These are phyloP conservation scores for Sophora flavescens DNA, from an alignment of 306 rosid genomes.

Conservation along the genomic window DNA sequence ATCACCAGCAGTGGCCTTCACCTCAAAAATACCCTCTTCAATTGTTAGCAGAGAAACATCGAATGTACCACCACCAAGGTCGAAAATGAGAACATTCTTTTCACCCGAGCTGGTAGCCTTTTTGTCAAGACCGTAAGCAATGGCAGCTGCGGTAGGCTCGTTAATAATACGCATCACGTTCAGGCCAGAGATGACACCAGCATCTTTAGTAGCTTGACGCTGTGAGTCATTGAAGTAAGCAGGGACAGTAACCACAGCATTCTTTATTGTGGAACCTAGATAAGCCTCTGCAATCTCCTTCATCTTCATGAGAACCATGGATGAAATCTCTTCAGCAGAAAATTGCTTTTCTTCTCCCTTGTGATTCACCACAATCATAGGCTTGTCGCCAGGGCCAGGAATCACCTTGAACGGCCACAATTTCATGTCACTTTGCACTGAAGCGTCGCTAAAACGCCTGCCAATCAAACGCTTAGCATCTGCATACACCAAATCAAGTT, in stretches of 20 bases:
- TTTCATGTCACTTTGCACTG: slow-evolving; percentile 59
- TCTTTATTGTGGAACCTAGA: slow-evolving; percentile 54
- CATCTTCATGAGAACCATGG: slow-evolving; percentile 66
- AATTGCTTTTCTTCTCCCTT: slow-evolving; percentile 65
- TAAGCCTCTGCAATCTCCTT: slow-evolving; percentile 67
- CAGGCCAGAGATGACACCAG: slow-evolving; percentile 62
- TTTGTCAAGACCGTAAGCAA: slow-evolving; percentile 66
- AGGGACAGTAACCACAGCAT: slow-evolving; percentile 64
- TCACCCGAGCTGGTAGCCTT: slow-evolving; percentile 50
- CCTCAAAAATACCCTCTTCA: slow-evolving; percentile 66
- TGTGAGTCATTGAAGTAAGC: slow-evolving; percentile 68
- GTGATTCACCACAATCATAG: slow-evolving; percentile 60
- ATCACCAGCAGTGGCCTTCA: slow-evolving; percentile 66
- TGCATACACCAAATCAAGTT: background rate
- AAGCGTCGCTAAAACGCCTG: slow-evolving; percentile 50
- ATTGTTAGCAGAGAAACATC: slow-evolving; percentile 65
- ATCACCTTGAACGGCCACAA: slow-evolving; percentile 69
- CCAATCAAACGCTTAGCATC: slow-evolving; percentile 70
- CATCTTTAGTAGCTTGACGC: slow-evolving; percentile 68
- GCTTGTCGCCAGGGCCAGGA: slow-evolving; percentile 60
- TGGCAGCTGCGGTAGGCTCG: slow-evolving; percentile 67
- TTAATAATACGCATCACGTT: slow-evolving; percentile 69
- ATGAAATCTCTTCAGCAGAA: slow-evolving; percentile 63
- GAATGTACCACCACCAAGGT: slow-evolving; percentile 67
- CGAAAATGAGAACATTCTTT: slow-evolving; percentile 64